A percentile compares a stretch with the other conserved stretches of the same genome.
Evolutionary conservation across 768 basidiomycete species (phyloP).

Genomic region (Sporobolomyces pararoseus): DNA sequence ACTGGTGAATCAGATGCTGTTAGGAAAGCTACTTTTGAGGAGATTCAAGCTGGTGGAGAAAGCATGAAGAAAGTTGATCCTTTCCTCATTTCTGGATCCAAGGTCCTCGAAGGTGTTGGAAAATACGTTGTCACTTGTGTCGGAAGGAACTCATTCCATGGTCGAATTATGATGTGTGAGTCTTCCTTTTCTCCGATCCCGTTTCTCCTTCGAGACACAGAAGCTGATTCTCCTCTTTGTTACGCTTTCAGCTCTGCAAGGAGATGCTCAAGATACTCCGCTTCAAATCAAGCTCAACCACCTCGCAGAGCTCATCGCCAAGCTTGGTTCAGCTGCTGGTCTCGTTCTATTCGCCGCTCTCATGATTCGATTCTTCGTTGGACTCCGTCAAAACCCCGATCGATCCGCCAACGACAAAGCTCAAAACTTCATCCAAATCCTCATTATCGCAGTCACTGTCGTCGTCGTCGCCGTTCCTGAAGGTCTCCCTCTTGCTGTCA

Average conservation of each 20-base stretch:
- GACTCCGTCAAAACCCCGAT: slow-evolving; percentile 64
- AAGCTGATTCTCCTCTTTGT: slow-evolving; percentile 24
- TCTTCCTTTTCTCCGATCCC: slow-evolving; percentile 1
- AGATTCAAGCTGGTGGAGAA: slow-evolving; percentile 50
- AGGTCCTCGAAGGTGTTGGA: slow-evolving; percentile 91
- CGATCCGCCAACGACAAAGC: slow-evolving; percentile 78
- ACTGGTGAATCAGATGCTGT: slow-evolving; percentile 97
- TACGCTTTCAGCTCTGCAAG: slow-evolving; percentile 28
- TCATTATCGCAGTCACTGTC: slow-evolving; percentile 84
- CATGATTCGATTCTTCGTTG: slow-evolving; percentile 92
- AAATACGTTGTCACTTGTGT: slow-evolving; percentile 88
- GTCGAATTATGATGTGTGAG: slow-evolving; percentile 95
- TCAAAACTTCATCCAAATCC: slow-evolving; percentile 82
- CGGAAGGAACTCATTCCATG: slow-evolving; percentile 88
- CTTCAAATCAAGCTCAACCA: slow-evolving; percentile 87
- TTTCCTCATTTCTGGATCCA: slow-evolving; percentile 84
- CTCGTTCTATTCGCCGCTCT: slow-evolving; percentile 72
- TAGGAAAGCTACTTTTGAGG: slow-evolving; percentile 73
- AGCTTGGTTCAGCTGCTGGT: slow-evolving; percentile 77
- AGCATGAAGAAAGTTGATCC: slow-evolving; percentile 68
- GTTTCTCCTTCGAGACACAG: slow-evolving; percentile 12
- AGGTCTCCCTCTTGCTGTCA: slow-evolving; percentile 90
- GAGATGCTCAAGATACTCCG: slow-evolving; percentile 61
- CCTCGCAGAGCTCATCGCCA: slow-evolving; percentile 93
- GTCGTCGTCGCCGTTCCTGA: slow-evolving; percentile 83